Base-by-base conservation (phyloP, 2,329 filamentous ascomycete genomes). In the Microdochium bolleyi region DNA sequence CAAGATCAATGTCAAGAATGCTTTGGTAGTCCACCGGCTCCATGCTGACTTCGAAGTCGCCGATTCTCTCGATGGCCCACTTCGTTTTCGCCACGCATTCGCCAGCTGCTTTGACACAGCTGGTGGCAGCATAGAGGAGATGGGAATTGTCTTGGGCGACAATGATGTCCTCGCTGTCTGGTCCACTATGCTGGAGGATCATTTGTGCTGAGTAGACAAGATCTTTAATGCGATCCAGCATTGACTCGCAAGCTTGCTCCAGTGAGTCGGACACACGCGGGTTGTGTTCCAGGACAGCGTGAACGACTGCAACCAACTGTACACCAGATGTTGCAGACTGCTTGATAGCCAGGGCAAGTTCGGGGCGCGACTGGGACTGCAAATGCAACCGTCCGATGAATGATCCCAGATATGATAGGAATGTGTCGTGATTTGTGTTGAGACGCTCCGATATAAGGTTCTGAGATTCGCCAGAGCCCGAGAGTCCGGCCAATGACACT, bases 321-420 rank as follows among this genome's bases (percentile, higher is more conserved):
- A 86, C 85, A 57, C 92, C 95, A 2, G 92, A 91, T 8, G 83
- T 78, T 10, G 92, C 88, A 9, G 92, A 89, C 65, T 92, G 86
- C 64, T 89, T 86, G 49, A 95, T 92, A 16, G 89, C 91, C 11
- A 85, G 73, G 30, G 91, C 83, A 49, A 97, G 78, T 66, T 96
- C 91, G 1, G 87, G 83, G 9, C 90, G 87, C 8, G 91, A 94
- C 56, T 94, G 87, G n/a, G 92, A 94, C 66, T 96, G 91, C 55
- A 96, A 77, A 68, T 96, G 90, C 53, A 96, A 79, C 37, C 83
- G 78, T 16, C 94, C 94, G 65, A 97, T 92, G 67, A 97, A 96
- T 3, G 90, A 95, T 50, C 89, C 92, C 51, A 99, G 82, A 64
- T 92, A 88, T 7, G 92, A 94, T 51, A 99, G 74, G 63, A 97